A percentile compares a stretch with the other conserved stretches of the same genome.
Evolutionary conservation across 345 rosid genomes (phyloP).

Genomic region (Camelina neglecta): DNA sequence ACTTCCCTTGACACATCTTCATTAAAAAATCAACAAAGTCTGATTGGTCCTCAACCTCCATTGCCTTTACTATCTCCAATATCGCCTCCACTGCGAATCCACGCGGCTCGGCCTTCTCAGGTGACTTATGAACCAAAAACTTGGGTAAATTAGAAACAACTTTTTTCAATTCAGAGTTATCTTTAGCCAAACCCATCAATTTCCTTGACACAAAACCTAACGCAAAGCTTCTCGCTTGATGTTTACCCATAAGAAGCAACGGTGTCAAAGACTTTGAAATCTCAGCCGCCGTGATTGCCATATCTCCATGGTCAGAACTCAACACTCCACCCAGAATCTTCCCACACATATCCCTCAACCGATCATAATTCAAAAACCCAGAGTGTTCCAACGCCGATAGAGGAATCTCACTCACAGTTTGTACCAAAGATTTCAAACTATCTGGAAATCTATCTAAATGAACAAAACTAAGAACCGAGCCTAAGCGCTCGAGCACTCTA

Average conservation of each 20-base stretch:
- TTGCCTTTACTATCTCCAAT: slow-evolving; percentile 64
- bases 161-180: slow-evolving; percentile 54
- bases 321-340: slow-evolving; percentile 56
- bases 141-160: slow-evolving; percentile 67
- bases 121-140: slow-evolving; percentile 76
- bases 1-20: slow-evolving; percentile 76
- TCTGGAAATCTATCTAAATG: slow-evolving; percentile 84
- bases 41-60: slow-evolving; percentile 61
- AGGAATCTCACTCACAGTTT: slow-evolving; percentile 70
- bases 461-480: slow-evolving; percentile 61
- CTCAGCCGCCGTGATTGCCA: slow-evolving; percentile 64
- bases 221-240: slow-evolving; percentile 71
- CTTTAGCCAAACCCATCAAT: slow-evolving; percentile 47
- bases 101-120: slow-evolving; percentile 89
- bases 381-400: slow-evolving; percentile 48
- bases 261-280: slow-evolving; percentile 69
- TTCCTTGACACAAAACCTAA: slow-evolving; percentile 57
- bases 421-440: slow-evolving; percentile 74
- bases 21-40: slow-evolving; percentile 61
- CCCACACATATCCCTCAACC: slow-evolving; percentile 60
- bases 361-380: slow-evolving; percentile 43
- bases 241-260: slow-evolving; percentile 63
- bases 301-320: slow-evolving; percentile 70
- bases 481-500: slow-evolving; percentile 56
- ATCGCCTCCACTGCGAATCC: slow-evolving; percentile 82